These are phyloP conservation scores for Euphorbia peplus DNA, from an alignment of 345 rosid species.

Conservation along the genomic window DNA sequence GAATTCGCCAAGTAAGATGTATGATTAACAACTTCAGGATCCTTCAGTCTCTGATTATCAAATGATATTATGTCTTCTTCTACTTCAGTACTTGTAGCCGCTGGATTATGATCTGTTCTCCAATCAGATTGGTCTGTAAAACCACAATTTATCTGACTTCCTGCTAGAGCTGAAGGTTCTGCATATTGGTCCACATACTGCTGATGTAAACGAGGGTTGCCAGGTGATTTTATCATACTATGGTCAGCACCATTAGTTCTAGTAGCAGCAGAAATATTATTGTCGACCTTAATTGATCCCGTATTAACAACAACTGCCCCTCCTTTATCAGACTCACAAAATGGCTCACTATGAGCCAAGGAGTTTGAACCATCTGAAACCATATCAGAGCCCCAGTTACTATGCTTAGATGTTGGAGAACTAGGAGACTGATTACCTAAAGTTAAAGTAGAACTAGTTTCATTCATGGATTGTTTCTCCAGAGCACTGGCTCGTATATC, in stretches of 20 bases:
- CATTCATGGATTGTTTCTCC: slow-evolving; percentile 20
- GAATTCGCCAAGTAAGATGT: slow-evolving; percentile 34
- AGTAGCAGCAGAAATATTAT: slow-evolving; percentile 26
- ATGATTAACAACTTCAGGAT: slow-evolving; percentile 51
- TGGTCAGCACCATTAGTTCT: slow-evolving; percentile 39
- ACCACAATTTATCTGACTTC: slow-evolving; percentile 28
- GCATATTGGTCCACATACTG: slow-evolving; percentile 14
- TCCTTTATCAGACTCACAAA: slow-evolving; percentile 16
- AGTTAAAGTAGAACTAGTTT: slow-evolving; percentile 6
- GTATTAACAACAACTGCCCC: slow-evolving; percentile 12
- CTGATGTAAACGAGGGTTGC: slow-evolving; percentile 33
- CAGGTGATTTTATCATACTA: slow-evolving; percentile 35
- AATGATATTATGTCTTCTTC: slow-evolving; percentile 65
- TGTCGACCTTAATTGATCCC: slow-evolving; percentile 38
- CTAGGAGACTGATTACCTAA: slow-evolving; percentile 11
- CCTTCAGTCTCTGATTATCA: slow-evolving; percentile 51
- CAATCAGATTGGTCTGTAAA: slow-evolving; percentile 11
- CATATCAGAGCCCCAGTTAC: slow-evolving; percentile 16
- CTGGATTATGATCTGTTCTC: slow-evolving; percentile 12
- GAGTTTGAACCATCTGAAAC: slow-evolving; percentile 6
- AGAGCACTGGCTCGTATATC: slow-evolving; percentile 5
- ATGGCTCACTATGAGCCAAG: not conserved
- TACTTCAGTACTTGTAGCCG: slow-evolving; percentile 27
- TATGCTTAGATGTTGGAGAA: slow-evolving; percentile 11
- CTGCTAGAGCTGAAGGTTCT: slow-evolving; percentile 21